Conservation (phyloP, 2,329 filamentous ascomycete species). For the Septoria linicola region DNA sequence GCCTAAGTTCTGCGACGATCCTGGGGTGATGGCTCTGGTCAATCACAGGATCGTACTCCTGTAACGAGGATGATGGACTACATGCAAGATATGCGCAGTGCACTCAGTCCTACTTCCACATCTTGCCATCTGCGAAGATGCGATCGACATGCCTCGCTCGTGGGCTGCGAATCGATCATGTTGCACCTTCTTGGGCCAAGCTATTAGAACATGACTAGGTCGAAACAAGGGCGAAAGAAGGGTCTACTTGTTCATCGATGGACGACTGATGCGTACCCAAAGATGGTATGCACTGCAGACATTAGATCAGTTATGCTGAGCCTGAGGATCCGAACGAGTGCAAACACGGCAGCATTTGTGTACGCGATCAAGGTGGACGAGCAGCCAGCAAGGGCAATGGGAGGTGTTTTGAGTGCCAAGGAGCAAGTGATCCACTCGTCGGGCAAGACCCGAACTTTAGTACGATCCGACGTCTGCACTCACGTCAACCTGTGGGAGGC, state of each 20-base stretch:
- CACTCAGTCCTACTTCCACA: too few relatives aligned
- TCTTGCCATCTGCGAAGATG: not conserved
- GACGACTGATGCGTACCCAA: not conserved
- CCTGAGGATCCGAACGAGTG: slow-evolving; percentile 26
- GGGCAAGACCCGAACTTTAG: not conserved
- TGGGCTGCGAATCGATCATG: too few relatives aligned
- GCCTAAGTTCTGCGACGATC: too few relatives aligned
- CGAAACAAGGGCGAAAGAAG: slow-evolving; percentile 14
- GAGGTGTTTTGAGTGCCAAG: slow-evolving; percentile 4
- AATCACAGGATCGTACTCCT: too few relatives aligned
- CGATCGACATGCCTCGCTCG: not conserved
- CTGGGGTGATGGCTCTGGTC: too few relatives aligned
- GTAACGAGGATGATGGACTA: too few relatives aligned
- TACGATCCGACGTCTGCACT: not conserved
- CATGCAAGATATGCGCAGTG: too few relatives aligned
- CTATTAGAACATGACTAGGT: slow-evolving; percentile 4
- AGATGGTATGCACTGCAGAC: not conserved
- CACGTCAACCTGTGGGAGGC: slow-evolving; percentile 4
- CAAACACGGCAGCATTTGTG: slow-evolving; percentile 23
- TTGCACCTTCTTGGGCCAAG: not conserved
- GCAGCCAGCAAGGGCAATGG: not conserved
- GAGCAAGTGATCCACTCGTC: not conserved
- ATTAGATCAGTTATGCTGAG: not conserved
- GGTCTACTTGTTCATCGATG: slow-evolving; percentile 4
- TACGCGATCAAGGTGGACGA: slow-evolving; percentile 2